These are phyloP conservation scores for Melanogaster broomeanus DNA, from an alignment of 768 basidiomycete species.

Conservation along the genomic window DNA sequence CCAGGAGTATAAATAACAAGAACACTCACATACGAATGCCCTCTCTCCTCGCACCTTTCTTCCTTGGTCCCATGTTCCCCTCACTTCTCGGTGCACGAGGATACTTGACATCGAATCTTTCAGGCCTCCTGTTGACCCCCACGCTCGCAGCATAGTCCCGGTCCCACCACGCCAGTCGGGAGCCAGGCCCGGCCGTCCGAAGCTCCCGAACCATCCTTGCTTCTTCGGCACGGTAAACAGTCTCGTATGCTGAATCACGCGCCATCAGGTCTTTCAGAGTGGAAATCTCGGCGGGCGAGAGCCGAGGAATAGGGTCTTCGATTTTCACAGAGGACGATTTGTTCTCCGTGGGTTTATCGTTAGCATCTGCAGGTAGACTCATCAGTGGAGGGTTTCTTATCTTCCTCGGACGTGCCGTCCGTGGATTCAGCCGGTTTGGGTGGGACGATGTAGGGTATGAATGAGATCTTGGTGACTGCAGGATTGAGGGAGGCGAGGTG, in stretches of 20 bases:
- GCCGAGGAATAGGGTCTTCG: conserved; percentile 23
- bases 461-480: conserved; percentile 32
- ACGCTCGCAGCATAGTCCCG: conserved; percentile 44
- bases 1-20: neutral
- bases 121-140: conserved; percentile 29
- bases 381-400: conserved; percentile 21
- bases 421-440: conserved; percentile 18
- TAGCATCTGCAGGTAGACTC: conserved; percentile 15
- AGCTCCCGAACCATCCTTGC: conserved; percentile 54
- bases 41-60: conserved; percentile 60
- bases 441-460: conserved; percentile 23
- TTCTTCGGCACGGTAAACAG: conserved; percentile 48
- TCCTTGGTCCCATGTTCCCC: conserved; percentile 37
- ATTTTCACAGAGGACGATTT: conserved; percentile 11
- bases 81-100: conserved; percentile 45
- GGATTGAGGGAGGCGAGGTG: conserved; percentile 35
- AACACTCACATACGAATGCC: conserved; percentile 75
- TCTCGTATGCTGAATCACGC: conserved; percentile 49
- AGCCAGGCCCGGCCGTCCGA: conserved; percentile 43
- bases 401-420: conserved; percentile 20
- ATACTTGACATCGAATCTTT: conserved; percentile 56
- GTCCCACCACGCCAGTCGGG: conserved; percentile 62
- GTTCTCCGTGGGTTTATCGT: conserved; percentile 17
- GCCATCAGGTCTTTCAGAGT: conserved; percentile 38
- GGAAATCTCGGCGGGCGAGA: conserved; percentile 35